Evolutionary conservation across 495 filamentous ascomycete species (phyloP).

Genomic region (Podospora tetraspora): DNA sequence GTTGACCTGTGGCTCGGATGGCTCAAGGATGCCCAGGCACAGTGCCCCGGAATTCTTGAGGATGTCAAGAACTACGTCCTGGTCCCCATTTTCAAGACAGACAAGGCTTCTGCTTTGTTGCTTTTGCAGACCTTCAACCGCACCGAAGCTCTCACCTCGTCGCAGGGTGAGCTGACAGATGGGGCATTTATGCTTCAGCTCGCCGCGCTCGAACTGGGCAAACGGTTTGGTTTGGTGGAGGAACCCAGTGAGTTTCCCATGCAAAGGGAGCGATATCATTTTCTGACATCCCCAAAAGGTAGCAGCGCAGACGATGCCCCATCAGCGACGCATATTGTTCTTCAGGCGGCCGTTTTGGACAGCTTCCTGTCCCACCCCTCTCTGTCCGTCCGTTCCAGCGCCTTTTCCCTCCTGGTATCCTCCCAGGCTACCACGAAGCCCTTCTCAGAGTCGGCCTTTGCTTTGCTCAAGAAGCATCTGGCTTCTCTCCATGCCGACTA

Average conservation of each 20-base stretch:
- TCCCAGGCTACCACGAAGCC: constrained; percentile 66
- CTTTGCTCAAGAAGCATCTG: constrained; percentile 56
- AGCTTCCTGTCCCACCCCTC: constrained; percentile 58
- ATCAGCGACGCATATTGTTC: constrained; percentile 25
- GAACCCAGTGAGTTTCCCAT: constrained; percentile 56
- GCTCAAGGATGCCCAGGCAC: constrained; percentile 42
- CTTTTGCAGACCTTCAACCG: constrained; percentile 50
- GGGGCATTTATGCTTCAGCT: constrained; percentile 55
- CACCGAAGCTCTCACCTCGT: constrained; percentile 36
- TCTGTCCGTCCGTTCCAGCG: constrained; percentile 61
- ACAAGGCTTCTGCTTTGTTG: constrained; percentile 44
- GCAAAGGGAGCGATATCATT: neutral
- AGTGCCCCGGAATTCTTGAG: constrained; percentile 53
- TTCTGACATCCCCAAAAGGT: constrained; percentile 7
- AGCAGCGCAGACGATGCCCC: constrained; percentile 3
- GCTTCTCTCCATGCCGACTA: constrained; percentile 69
- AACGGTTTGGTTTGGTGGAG: constrained; percentile 69
- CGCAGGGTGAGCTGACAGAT: constrained; percentile 43
- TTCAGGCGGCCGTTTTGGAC: constrained; percentile 42
- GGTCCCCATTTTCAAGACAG: constrained; percentile 60
- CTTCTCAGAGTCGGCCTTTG: constrained; percentile 53
- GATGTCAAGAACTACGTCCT: constrained; percentile 69
- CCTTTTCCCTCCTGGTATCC: constrained; percentile 66
- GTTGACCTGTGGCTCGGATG: constrained; percentile 45
- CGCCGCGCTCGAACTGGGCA: constrained; percentile 67